These are phyloP conservation scores for Nothomitra cinnamomea DNA, from an alignment of 2,329 filamentous ascomycete genomes.

Conservation along the genomic window DNA sequence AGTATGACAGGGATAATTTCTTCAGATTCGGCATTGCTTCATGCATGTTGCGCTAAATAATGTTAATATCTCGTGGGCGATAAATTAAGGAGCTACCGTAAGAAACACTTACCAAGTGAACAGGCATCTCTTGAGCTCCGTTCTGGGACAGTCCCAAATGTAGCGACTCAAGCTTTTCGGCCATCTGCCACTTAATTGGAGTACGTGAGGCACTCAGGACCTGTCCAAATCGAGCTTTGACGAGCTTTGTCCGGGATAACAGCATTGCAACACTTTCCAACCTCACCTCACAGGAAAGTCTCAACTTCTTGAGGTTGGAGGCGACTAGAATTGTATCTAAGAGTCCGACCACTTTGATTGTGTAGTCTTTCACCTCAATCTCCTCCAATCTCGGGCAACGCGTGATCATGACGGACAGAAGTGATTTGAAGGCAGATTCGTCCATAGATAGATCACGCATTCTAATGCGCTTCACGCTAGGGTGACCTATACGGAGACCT, in stretches of 20 bases:
- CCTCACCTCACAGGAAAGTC: conserved; percentile 3
- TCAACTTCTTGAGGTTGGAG: conserved; percentile 10
- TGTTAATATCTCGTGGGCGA: too few relatives aligned
- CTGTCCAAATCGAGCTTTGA: conserved; percentile 8
- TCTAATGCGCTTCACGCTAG: conserved; percentile 17
- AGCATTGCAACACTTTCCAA: conserved; percentile 8
- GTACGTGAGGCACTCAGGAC: background rate
- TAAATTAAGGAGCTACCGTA: too few relatives aligned
- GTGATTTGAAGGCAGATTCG: too few relatives aligned
- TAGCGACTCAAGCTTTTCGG: too few relatives aligned
- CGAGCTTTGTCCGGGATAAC: conserved; percentile 9
- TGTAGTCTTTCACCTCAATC: conserved; percentile 11
- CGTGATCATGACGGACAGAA: conserved; percentile 12
- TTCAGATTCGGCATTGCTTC: too few relatives aligned
- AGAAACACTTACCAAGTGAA: too few relatives aligned
- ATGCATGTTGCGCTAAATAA: too few relatives aligned
- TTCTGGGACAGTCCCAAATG: too few relatives aligned
- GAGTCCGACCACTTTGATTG: conserved; percentile 4
- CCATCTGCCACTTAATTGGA: background rate
- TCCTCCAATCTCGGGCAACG: conserved; percentile 9
- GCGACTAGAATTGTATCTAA: conserved; percentile 6
- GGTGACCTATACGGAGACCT: conserved; percentile 21
- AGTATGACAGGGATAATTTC: too few relatives aligned
- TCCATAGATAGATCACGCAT: conserved; percentile 2
- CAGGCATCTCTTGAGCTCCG: too few relatives aligned